phyloP scores from a whole-genome alignment of 129 eudicot species.

The Flaveria sonorensis region DNA sequence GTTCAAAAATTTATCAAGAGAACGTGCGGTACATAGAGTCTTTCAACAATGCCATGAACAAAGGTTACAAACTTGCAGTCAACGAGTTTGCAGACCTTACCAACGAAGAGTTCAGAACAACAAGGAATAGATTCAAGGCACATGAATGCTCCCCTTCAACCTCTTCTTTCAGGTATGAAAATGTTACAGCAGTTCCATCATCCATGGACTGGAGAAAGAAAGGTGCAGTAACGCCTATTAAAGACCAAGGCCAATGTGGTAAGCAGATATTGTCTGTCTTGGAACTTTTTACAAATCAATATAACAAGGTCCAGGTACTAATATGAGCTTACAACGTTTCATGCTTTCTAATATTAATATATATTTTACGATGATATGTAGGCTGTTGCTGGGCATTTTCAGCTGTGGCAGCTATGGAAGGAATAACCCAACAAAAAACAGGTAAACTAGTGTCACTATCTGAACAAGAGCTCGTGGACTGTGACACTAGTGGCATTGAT shows the following conservation, averaged over 20 bases:
- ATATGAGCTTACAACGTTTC: not conserved
- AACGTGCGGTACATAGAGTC: constrained; percentile 38
- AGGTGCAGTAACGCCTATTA: constrained; percentile 44
- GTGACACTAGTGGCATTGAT: constrained; percentile 29
- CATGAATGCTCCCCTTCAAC: constrained; percentile 26
- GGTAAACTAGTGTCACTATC: constrained; percentile 28
- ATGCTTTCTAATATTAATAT: not conserved
- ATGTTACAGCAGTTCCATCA: constrained; percentile 32
- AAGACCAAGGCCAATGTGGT: constrained; percentile 56
- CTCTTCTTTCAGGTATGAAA: constrained; percentile 31
- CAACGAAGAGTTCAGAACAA: constrained; percentile 35
- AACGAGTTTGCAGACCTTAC: constrained; percentile 43
- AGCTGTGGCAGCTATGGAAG: constrained; percentile 34
- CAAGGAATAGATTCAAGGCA: constrained; percentile 31
- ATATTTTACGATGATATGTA: constrained; percentile 6
- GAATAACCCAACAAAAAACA: constrained; percentile 32
- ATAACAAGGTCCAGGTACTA: not conserved
- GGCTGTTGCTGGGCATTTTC: constrained; percentile 43
- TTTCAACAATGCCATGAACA: constrained; percentile 37
- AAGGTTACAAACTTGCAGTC: constrained; percentile 34
- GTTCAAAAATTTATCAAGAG: constrained; percentile 32
- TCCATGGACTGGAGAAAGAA: constrained; percentile 46
- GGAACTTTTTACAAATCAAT: not conserved
- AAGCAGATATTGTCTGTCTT: not conserved
- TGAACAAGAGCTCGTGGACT: constrained; percentile 42